phyloP scores from a whole-genome alignment of 306 rosid species.

The Dryas octopetala region DNA sequence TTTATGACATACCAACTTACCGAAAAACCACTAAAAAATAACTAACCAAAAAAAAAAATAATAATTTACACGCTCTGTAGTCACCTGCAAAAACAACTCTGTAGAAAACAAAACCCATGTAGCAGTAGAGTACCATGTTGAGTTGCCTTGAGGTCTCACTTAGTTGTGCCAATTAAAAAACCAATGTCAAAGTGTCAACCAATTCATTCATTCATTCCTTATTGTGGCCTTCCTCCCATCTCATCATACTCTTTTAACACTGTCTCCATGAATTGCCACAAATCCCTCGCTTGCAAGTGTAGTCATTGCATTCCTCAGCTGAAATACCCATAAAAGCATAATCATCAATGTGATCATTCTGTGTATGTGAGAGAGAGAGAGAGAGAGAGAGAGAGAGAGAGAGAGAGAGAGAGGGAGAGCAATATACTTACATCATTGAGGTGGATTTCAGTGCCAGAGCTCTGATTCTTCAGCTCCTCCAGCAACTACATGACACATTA shows the following conservation, averaged over 20 bases:
- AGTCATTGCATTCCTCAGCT: conserved; percentile 68
- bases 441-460: conserved; percentile 57
- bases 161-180: background rate
- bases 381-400: background rate
- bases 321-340: conserved; percentile 32
- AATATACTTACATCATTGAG: conserved; percentile 56
- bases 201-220: background rate
- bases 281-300: conserved; percentile 82
- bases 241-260: conserved; percentile 61
- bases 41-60: too few species aligned
- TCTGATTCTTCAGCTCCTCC: conserved; percentile 85
- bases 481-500: conserved; percentile 49
- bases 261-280: conserved; percentile 70
- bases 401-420: conserved; percentile 5
- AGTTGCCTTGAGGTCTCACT: background rate
- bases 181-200: background rate
- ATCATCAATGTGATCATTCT: conserved; percentile 14
- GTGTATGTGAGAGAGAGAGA: background rate
- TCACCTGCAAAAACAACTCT: background rate
- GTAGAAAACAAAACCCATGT: background rate
- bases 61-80: conserved; percentile 3
- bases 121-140: background rate
- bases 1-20: background rate
- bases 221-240: background rate
- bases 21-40: background rate